These are phyloP conservation scores for Arabis alpina DNA, from an alignment of 345 rosid genomes.

Conservation along the genomic window DNA sequence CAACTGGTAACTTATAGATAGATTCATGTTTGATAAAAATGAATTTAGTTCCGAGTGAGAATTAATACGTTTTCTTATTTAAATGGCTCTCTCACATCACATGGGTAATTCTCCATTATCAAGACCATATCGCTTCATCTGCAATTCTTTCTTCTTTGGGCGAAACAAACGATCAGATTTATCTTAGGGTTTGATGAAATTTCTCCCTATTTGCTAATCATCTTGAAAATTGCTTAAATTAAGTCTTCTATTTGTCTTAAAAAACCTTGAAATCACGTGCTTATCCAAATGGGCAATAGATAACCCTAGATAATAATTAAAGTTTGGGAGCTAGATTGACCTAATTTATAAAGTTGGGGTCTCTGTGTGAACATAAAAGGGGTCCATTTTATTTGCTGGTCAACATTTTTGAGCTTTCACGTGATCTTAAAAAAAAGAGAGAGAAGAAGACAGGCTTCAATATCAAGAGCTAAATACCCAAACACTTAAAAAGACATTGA, in stretches of 20 bases:
- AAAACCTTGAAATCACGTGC: slow-evolving; percentile 30
- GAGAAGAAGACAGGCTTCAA: slow-evolving; percentile 40
- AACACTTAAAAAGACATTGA: slow-evolving; percentile 40
- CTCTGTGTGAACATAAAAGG: slow-evolving; percentile 33
- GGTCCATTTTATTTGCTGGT: slow-evolving; percentile 38
- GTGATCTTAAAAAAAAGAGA: slow-evolving; percentile 24
- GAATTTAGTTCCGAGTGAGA: neutral
- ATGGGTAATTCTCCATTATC: slow-evolving; percentile 35
- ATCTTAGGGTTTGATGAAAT: slow-evolving; percentile 41
- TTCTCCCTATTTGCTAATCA: slow-evolving; percentile 31
- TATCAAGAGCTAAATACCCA: slow-evolving; percentile 37
- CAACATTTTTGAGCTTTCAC: slow-evolving; percentile 36
- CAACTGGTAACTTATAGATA: no score
- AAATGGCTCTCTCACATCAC: slow-evolving; percentile 32
- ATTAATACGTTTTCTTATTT: slow-evolving; percentile 23
- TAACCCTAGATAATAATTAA: slow-evolving; percentile 25
- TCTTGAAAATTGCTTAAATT: slow-evolving; percentile 31
- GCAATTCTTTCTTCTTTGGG: slow-evolving; percentile 47
- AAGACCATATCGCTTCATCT: slow-evolving; percentile 34
- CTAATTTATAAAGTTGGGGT: slow-evolving; percentile 24
- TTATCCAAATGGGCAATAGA: slow-evolving; percentile 28
- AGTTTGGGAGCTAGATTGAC: slow-evolving; percentile 33
- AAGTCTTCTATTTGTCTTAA: slow-evolving; percentile 23
- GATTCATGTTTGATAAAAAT: no score
- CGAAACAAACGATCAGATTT: slow-evolving; percentile 45